These are phyloP conservation scores for Blastomyces emzantsi DNA, from an alignment of 2,329 filamentous ascomycete genomes.

Conservation along the genomic window DNA sequence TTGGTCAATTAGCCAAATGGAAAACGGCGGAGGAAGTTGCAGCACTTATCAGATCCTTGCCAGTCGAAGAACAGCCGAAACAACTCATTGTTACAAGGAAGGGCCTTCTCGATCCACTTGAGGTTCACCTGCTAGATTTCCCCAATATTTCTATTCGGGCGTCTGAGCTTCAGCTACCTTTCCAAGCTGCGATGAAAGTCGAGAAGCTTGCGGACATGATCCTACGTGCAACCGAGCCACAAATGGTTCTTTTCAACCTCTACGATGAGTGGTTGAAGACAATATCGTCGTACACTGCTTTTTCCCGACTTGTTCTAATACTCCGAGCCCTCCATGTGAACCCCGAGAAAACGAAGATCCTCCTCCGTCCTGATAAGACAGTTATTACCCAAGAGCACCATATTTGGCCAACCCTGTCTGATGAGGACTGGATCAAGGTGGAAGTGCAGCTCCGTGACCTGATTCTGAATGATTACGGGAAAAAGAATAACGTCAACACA, in stretches of 20 bases:
- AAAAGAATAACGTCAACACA: conserved; percentile 99
- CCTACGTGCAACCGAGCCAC: conserved; percentile 90
- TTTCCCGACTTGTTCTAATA: conserved; percentile 89
- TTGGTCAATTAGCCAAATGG: conserved; percentile 97
- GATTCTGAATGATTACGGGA: conserved; percentile 96
- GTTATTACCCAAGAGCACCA: conserved; percentile 98
- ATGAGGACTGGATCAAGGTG: conserved; percentile 99
- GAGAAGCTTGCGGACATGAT: conserved; percentile 99
- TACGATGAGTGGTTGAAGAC: conserved; percentile 99
- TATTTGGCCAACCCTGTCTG: conserved; percentile 90
- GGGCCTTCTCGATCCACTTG: conserved; percentile 89
- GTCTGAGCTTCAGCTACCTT: conserved; percentile 91
- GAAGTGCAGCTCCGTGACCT: conserved; percentile 91
- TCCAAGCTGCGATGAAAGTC: conserved; percentile 99
- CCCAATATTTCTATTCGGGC: conserved; percentile 98
- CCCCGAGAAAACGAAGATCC: conserved; percentile 94
- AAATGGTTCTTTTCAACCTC: conserved; percentile 98
- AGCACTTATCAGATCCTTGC: conserved; percentile 86
- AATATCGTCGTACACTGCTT: conserved; percentile 96
- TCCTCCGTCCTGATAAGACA: conserved; percentile 91
- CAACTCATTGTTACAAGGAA: conserved; percentile 98
- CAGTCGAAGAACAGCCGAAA: conserved; percentile 96
- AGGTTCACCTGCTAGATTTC: conserved; percentile 96
- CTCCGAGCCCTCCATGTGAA: conserved; percentile 94
- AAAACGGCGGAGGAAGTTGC: conserved; percentile 99